Conservation (phyloP, 805 yeast genomes). For the Yamadazyma tumulicola region DNA sequence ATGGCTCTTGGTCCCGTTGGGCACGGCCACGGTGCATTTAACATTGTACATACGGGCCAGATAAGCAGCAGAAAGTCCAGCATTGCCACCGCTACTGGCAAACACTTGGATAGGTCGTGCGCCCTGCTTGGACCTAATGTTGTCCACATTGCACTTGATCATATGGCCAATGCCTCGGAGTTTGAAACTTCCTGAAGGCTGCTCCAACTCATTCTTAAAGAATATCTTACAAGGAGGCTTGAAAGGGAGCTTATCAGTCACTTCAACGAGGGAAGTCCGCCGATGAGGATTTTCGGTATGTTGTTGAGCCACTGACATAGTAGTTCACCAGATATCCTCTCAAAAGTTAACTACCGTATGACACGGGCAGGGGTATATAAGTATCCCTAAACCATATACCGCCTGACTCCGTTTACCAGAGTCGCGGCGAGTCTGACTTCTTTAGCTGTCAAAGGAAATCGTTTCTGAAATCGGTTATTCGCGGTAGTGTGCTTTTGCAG, state of each 20-base stretch:
- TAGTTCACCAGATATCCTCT: no score
- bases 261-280: slow-evolving; percentile 38
- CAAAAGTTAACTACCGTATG: no score
- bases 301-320: slow-evolving; percentile 3
- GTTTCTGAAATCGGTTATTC: no score
- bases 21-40: slow-evolving; percentile 31
- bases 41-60: slow-evolving; percentile 18
- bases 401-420: not conserved
- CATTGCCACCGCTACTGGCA: slow-evolving; percentile 36
- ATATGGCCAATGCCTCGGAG: slow-evolving; percentile 53
- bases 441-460: no score
- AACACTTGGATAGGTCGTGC: slow-evolving; percentile 20
- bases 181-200: slow-evolving; percentile 59
- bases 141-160: slow-evolving; percentile 28
- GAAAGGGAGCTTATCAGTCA: slow-evolving; percentile 27
- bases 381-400: no score
- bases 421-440: slow-evolving; percentile 1
- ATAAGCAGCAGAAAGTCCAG: slow-evolving; percentile 35
- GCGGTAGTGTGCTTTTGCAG: no score
- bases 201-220: slow-evolving; percentile 50
- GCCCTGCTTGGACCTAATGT: slow-evolving; percentile 20
- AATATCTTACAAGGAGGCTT: slow-evolving; percentile 40
- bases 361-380: no score
- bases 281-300: slow-evolving; percentile 13
- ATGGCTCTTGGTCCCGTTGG: slow-evolving; percentile 18